Conservation (phyloP, 106 monocot genomes). For the Dendrobium officinale region DNA sequence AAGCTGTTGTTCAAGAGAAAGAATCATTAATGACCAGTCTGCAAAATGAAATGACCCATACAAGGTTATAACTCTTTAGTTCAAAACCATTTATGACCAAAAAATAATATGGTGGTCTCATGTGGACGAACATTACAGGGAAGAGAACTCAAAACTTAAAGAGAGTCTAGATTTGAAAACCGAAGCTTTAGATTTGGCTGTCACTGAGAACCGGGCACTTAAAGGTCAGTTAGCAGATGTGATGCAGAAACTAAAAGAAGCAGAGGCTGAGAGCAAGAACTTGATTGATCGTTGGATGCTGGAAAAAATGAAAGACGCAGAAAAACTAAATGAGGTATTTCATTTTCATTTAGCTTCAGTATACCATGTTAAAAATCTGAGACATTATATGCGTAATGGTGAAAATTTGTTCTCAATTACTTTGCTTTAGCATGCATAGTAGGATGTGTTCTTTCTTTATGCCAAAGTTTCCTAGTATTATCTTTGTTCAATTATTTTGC, state of each 20-base stretch:
- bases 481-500: neutral
- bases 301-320: conserved; percentile 97
- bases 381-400: neutral
- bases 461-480: too few species aligned
- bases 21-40: conserved; percentile 34
- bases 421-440: neutral
- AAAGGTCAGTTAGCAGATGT: conserved; percentile 62
- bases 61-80: conserved; percentile 42
- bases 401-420: neutral
- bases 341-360: conserved; percentile 6
- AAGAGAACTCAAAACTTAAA: conserved; percentile 62
- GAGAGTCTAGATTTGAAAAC: conserved; percentile 64
- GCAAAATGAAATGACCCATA: conserved; percentile 48
- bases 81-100: neutral
- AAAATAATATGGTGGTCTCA: neutral
- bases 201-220: conserved; percentile 58
- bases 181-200: conserved; percentile 54
- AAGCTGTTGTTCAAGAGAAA: conserved; percentile 63
- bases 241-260: conserved; percentile 33
- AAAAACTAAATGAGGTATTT: conserved; percentile 90
- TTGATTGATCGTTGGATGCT: conserved; percentile 91
- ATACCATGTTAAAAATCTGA: neutral
- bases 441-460: neutral
- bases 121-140: conserved; percentile 30
- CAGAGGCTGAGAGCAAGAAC: conserved; percentile 68